A percentile compares a stretch with the other conserved stretches of the same genome.
These are phyloP conservation scores for Dictyostelium intermedium DNA, from an alignment of 78 protist species.

Conservation along the genomic window DNA sequence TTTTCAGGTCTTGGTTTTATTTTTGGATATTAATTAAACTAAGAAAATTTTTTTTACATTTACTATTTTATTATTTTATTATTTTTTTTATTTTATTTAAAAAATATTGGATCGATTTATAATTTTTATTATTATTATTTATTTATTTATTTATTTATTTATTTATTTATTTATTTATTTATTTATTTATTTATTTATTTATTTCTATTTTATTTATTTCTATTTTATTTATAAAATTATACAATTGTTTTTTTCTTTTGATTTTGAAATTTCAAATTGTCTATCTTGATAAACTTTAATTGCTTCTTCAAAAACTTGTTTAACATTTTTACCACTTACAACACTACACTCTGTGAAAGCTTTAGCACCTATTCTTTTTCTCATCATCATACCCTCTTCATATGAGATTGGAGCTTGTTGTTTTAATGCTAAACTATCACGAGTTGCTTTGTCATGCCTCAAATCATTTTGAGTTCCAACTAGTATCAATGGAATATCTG, in stretches of 20 bases:
- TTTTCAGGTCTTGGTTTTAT: too few relatives aligned
- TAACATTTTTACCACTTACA: constrained; percentile 40
- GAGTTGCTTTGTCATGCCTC: constrained; percentile 25
- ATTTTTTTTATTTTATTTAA: neutral
- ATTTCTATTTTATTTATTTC: neutral
- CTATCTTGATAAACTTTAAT: constrained; percentile 32
- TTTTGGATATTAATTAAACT: too few relatives aligned
- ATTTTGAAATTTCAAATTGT: neutral
- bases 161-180: neutral
- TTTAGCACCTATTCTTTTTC: constrained; percentile 66
- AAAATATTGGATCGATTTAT: neutral
- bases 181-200: neutral
- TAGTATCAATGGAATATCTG: constrained; percentile 87
- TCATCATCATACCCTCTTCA: constrained; percentile 76
- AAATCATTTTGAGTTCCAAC: constrained; percentile 92
- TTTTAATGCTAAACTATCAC: neutral
- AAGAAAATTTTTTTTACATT: too few relatives aligned
- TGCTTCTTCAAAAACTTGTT: constrained; percentile 74
- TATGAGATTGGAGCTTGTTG: constrained; percentile 61
- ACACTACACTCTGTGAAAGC: constrained; percentile 67
- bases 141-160: neutral
- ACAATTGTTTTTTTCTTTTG: constrained; percentile 23
- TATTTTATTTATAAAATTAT: constrained; percentile 18
- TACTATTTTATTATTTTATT: too few relatives aligned
- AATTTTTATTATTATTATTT: neutral